Evolutionary conservation across 2,329 filamentous ascomycete genomes (phyloP), one percentile per base, ranked within the genome.

Genomic region (Aureobasidium sp.): DNA sequence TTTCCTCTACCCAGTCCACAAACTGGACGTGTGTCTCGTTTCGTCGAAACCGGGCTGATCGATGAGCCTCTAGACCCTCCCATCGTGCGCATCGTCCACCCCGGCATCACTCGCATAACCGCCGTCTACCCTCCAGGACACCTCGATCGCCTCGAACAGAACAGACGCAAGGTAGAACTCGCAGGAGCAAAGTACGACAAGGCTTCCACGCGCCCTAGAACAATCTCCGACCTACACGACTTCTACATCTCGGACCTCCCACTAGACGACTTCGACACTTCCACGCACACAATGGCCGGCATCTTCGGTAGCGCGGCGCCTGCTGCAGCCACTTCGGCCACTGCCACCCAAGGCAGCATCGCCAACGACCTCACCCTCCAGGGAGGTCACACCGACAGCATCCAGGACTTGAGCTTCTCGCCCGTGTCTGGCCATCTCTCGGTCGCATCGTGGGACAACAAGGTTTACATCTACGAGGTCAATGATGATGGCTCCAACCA

Each of bases 381-480:
- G 62, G 83, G 86, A 65, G 88, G 89, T 15, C 94, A 94, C 23
- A 86, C 90, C 67, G 94, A 99, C 75, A 89, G 88, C 74, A 88
- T 97, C 69, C 92, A 92, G 37, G 90, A 91, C 71, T 81, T 99
- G 62, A 79, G 84, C 51, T 99, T 96, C 77, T 92, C 88, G 15
- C 84, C 86, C 1, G 80, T 80, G 57, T 82, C 77, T 66, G 90
- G 97, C 68, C 88, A 95, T 71, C 81, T 99, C 19, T 91, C 93
- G 25, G 89, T 96, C 37, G 80, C 90, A 50, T 96, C 90, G 68
- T 99, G 94, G 94, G 94, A 99, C 76, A 95, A 95, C 79, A 95
- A 96, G 74, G 90, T 97, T 64, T 88, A 92, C 70, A 93, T 99
- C 71, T 99, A 97, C 77, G 90, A 97, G 74, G 90, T 97, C 71